Percentiles rank a stretch among this genome's conserved stretches.
Evolutionary conservation across 2,329 filamentous ascomycete species (phyloP).

Genomic region (Zasmidium angulare): DNA sequence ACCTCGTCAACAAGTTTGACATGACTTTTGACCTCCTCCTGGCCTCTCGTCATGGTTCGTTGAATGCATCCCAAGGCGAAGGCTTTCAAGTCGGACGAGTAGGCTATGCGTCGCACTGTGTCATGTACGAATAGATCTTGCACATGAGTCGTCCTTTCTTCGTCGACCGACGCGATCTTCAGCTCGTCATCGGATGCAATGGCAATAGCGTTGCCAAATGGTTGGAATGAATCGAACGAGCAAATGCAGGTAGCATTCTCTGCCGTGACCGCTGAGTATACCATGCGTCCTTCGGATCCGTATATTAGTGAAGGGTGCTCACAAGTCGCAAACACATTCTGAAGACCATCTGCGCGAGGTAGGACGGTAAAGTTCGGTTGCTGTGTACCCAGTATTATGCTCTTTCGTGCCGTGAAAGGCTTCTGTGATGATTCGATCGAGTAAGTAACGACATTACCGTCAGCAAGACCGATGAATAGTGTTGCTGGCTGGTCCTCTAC

Average conservation of each 20-base stretch:
- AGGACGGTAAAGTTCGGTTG: constrained; percentile 79
- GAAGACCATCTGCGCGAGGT: constrained; percentile 65
- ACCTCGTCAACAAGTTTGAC: constrained; percentile 91
- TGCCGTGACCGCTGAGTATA: constrained; percentile 91
- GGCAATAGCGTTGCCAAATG: constrained; percentile 77
- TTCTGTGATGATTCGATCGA: constrained; percentile 63
- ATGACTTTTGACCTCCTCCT: constrained; percentile 75
- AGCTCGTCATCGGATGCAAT: constrained; percentile 71
- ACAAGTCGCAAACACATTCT: constrained; percentile 87
- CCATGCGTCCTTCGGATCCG: constrained; percentile 78
- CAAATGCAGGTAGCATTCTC: constrained; percentile 81
- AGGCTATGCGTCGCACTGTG: constrained; percentile 83
- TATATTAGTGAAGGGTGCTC: constrained; percentile 95
- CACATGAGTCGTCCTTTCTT: constrained; percentile 83
- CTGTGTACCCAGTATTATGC: constrained; percentile 79
- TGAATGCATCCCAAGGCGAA: constrained; percentile 87
- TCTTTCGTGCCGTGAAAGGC: constrained; percentile 70
- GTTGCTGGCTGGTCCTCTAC: constrained; percentile 68
- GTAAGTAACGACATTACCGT: constrained; percentile 87
- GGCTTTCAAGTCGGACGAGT: constrained; percentile 73
- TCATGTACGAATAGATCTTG: constrained; percentile 75
- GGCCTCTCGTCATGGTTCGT: constrained; percentile 66
- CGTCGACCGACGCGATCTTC: constrained; percentile 78
- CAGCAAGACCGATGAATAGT: constrained; percentile 85
- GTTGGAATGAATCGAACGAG: constrained; percentile 70